Conservation (phyloP, 1,284 basidiomycete species). For the Kwoniella shivajii region DNA sequence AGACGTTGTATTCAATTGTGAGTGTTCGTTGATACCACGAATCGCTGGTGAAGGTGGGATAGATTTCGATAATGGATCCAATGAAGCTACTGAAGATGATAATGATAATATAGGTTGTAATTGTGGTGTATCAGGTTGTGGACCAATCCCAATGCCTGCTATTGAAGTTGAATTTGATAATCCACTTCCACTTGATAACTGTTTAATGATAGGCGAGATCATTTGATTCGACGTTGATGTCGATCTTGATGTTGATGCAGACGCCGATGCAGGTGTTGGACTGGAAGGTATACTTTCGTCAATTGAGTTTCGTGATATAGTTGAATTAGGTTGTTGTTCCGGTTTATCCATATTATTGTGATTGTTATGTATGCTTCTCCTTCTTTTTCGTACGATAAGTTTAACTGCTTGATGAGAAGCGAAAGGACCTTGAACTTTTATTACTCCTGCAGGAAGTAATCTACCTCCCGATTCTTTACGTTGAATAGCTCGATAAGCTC, state of each 20-base stretch:
- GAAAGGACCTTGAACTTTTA: slow-evolving; percentile 83
- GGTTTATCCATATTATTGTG: no score
- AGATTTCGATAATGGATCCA: slow-evolving; percentile 48
- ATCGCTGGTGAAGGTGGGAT: slow-evolving; percentile 41
- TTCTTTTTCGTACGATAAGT: slow-evolving; percentile 64
- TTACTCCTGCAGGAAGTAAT: slow-evolving; percentile 84
- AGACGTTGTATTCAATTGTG: no score
- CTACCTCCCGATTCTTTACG: slow-evolving; percentile 84
- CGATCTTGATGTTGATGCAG: neutral
- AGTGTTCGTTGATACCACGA: slow-evolving; percentile 32
- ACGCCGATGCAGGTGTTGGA: slow-evolving; percentile 11
- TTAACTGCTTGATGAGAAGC: slow-evolving; percentile 92
- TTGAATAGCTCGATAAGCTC: slow-evolving; percentile 83
- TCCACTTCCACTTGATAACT: slow-evolving; percentile 3
- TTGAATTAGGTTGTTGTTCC: neutral
- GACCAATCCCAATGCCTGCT: no score
- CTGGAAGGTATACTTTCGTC: slow-evolving; percentile 18
- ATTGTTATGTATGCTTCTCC: neutral
- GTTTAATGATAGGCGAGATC: slow-evolving; percentile 14
- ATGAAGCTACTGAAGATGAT: slow-evolving; percentile 51
- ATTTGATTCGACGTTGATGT: slow-evolving; percentile 1
- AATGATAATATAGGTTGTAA: slow-evolving; percentile 49
- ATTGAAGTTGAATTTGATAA: no score
- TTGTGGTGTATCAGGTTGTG: slow-evolving; percentile 47
- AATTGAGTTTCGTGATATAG: slow-evolving; percentile 2